Percentiles rank a stretch among this genome's conserved stretches.
phyloP scores from a whole-genome alignment of 2,329 filamentous ascomycete species.

The Magnaporthales sp. region DNA sequence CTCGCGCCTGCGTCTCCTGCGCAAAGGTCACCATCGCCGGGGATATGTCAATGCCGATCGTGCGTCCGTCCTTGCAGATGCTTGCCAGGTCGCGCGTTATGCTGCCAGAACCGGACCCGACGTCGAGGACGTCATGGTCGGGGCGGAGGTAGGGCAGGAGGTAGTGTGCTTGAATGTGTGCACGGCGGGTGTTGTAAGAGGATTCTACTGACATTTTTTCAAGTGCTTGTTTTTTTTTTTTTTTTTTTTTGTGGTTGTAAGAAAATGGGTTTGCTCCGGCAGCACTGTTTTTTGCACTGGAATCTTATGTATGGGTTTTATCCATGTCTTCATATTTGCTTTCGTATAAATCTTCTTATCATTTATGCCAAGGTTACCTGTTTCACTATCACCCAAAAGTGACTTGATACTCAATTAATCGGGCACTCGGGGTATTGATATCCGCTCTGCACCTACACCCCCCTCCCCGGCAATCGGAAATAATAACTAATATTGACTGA shows the following conservation, averaged over 20 bases:
- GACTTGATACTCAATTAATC: not conserved
- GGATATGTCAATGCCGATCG: not conserved
- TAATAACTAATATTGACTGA: not conserved
- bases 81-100: not conserved
- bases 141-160: not conserved
- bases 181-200: not conserved
- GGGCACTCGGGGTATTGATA: not conserved
- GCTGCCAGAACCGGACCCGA: not conserved
- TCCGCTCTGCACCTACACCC: not conserved
- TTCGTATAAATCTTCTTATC: too few relatives aligned
- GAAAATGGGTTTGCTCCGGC: not conserved
- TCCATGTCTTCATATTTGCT: too few relatives aligned
- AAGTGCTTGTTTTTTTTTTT: not conserved
- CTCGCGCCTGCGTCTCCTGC: not conserved
- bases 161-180: not conserved
- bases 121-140: not conserved
- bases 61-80: not conserved
- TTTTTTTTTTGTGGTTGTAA: too few relatives aligned
- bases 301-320: too few relatives aligned
- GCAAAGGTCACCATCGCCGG: not conserved
- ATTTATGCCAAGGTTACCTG: too few relatives aligned
- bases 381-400: too few relatives aligned
- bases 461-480: not conserved
- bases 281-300: too few relatives aligned
- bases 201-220: not conserved